These are phyloP conservation scores for Ogataea paradorogensis DNA, from an alignment of 805 yeast genomes.

Conservation along the genomic window DNA sequence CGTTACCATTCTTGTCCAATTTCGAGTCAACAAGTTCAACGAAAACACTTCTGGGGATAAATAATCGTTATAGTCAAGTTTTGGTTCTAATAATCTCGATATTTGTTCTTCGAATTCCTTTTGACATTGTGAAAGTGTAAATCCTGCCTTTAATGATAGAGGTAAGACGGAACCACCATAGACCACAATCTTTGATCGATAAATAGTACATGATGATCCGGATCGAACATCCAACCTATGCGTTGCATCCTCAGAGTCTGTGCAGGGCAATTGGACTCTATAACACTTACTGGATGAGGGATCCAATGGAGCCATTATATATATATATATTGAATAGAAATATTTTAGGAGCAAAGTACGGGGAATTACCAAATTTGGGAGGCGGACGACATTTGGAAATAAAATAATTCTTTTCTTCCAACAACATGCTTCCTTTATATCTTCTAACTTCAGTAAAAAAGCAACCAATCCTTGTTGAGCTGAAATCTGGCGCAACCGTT, in stretches of 20 bases:
- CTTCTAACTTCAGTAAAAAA: slow-evolving; percentile 88
- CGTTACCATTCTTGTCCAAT: slow-evolving; percentile 48
- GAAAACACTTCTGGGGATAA: slow-evolving; percentile 64
- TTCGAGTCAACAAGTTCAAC: slow-evolving; percentile 54
- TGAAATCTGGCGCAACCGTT: slow-evolving; percentile 86
- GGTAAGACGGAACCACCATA: slow-evolving; percentile 70
- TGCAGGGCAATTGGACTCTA: slow-evolving; percentile 51
- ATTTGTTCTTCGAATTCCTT: slow-evolving; percentile 32
- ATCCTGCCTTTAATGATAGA: slow-evolving; percentile 39
- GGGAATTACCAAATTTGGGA: slow-evolving; percentile 3
- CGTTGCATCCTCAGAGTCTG: slow-evolving; percentile 49
- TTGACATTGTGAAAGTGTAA: slow-evolving; percentile 40
- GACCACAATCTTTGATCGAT: slow-evolving; percentile 58
- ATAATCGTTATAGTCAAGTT: slow-evolving; percentile 29
- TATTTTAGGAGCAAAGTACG: slow-evolving; percentile 1
- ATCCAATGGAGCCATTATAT: slow-evolving; percentile 58
- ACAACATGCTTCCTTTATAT: slow-evolving; percentile 77
- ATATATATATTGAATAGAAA: not conserved
- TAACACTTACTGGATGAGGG: slow-evolving; percentile 65
- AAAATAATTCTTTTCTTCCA: slow-evolving; percentile 1
- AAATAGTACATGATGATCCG: slow-evolving; percentile 60
- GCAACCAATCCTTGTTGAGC: slow-evolving; percentile 81
- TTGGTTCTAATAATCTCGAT: not conserved
- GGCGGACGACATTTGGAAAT: slow-evolving; percentile 3
- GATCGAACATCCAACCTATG: slow-evolving; percentile 58